Evolutionary conservation across 1,284 basidiomycete species (phyloP), one percentile per base, ranked within the genome.

Genomic region (Ganoderma meredithae): DNA sequence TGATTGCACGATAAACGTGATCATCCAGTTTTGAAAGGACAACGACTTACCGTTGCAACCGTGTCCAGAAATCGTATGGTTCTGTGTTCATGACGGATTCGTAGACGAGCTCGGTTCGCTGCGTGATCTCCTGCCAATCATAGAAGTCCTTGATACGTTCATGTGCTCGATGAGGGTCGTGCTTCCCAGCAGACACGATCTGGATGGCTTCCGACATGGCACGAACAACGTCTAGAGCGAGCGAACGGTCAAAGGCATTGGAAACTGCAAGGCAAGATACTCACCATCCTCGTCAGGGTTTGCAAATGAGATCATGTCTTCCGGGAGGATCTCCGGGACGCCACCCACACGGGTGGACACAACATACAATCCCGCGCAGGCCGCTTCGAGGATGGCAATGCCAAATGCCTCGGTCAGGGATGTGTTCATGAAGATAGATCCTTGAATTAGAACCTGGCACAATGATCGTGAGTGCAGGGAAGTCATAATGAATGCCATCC

Each of bases 321-420:
- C 84, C 0, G 98, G 98, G 22, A 99, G 83, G 66, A 99, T 93
- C 80, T 99, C 98, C 0, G 98, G 96, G 0, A 99, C 93, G 1
- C 98, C 97, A 0, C 98, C 97, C 0, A 99, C 97, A 41, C 91
- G 88, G 0, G 97, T 99, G 19, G 93, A 92, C 43, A 99, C 98
- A 47, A 99, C 94, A 76, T 98, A 97, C 10, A 99, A 84, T 0
- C 98, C 98, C 0, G 95, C 90, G 73, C 94, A 97, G 0, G 98
- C 98, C 0, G 98, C 98, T 83, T 99, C 98, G 60, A 99, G 87
- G 72, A 98, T 96, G 9, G 94, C 93, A 71, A 97, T 99, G 0
- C 98, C 97, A 75, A 99, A 99, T 0, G 98, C 90, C 79, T 99
- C 97, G 0, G 97, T 99, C 25, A 99, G 85, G 0, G 95, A 97